Conservation (phyloP, 2,329 filamentous ascomycete species). For the Diaporthe batatas region DNA sequence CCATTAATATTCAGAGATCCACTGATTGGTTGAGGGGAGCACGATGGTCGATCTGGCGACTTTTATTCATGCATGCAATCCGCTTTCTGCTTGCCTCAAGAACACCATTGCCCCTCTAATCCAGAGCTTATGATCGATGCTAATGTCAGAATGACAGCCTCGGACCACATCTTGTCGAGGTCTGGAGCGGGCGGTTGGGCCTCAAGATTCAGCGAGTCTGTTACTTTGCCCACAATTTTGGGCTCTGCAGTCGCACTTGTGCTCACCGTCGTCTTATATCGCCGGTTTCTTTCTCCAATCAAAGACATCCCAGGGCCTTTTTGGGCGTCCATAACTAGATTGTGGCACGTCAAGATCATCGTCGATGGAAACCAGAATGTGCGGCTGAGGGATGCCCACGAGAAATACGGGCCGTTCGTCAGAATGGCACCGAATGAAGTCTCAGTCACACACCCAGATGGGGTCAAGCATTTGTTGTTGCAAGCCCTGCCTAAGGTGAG, state of each 20-base stretch:
- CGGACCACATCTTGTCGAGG: background rate
- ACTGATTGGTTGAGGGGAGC: background rate
- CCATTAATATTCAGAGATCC: background rate
- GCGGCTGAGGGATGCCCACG: constrained; percentile 2
- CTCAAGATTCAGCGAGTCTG: background rate
- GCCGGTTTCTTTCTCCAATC: background rate
- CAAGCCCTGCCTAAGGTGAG: background rate
- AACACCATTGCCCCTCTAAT: too few relatives aligned
- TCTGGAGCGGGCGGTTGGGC: background rate
- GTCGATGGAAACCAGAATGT: background rate
- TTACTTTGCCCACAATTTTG: background rate
- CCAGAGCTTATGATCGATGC: background rate
- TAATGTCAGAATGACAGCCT: background rate
- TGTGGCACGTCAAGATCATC: background rate
- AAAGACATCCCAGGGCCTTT: background rate
- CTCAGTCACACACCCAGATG: background rate
- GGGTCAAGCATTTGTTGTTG: background rate
- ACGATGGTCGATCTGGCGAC: background rate
- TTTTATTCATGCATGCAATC: background rate
- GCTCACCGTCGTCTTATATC: background rate
- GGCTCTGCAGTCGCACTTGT: background rate
- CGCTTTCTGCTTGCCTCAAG: background rate
- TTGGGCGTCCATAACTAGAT: background rate
- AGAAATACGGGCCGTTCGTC: background rate
- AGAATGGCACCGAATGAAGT: background rate